These are phyloP conservation scores for Diaporthe citriasiana DNA, from an alignment of 2,329 filamentous ascomycete genomes.

Conservation along the genomic window DNA sequence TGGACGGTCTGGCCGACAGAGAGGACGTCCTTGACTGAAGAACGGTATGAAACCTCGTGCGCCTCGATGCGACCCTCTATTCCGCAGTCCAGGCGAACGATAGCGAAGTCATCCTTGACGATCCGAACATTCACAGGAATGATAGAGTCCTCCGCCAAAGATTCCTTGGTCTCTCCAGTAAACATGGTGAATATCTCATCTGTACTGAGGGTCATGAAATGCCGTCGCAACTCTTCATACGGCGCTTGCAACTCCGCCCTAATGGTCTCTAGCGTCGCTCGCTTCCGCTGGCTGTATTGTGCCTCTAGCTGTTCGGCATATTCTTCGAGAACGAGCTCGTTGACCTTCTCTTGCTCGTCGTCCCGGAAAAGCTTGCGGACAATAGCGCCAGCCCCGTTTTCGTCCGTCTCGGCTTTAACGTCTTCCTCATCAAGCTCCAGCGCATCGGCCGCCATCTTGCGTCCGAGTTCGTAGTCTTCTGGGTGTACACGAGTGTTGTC, in stretches of 20 bases:
- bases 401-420: slow-evolving; percentile 92
- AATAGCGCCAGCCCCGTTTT: slow-evolving; percentile 90
- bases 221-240: slow-evolving; percentile 92
- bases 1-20: slow-evolving; percentile 86
- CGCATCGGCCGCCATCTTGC: slow-evolving; percentile 98
- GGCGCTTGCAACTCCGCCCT: slow-evolving; percentile 92
- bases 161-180: slow-evolving; percentile 90
- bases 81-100: slow-evolving; percentile 93
- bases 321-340: slow-evolving; percentile 95
- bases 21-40: slow-evolving; percentile 80
- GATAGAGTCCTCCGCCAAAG: slow-evolving; percentile 90
- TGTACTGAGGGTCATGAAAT: slow-evolving; percentile 77
- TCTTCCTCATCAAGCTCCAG: slow-evolving; percentile 98
- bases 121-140: slow-evolving; percentile 89
- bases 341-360: slow-evolving; percentile 93
- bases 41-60: slow-evolving; percentile 82
- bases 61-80: slow-evolving; percentile 90
- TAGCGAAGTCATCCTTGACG: slow-evolving; percentile 92
- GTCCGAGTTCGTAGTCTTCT: slow-evolving; percentile 97
- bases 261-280: slow-evolving; percentile 95
- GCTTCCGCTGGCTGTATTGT: slow-evolving; percentile 94
- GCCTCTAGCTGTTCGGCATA: slow-evolving; percentile 96
- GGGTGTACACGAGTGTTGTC: slow-evolving; percentile 98
- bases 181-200: slow-evolving; percentile 96
- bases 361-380: slow-evolving; percentile 96